These are phyloP conservation scores for Blastomyces parvus DNA, from an alignment of 2,329 filamentous ascomycete species.

Conservation along the genomic window DNA sequence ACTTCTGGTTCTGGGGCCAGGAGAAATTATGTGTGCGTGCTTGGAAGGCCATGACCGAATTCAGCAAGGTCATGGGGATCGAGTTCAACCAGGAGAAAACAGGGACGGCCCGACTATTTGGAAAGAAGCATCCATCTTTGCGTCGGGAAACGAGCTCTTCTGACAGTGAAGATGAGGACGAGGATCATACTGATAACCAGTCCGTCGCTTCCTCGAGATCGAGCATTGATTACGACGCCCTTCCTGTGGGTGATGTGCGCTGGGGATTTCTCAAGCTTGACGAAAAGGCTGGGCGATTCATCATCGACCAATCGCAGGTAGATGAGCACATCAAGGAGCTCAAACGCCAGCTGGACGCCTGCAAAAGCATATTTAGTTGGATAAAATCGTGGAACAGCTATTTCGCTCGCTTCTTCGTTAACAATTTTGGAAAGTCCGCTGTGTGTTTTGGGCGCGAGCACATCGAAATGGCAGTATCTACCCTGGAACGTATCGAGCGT, in stretches of 20 bases:
- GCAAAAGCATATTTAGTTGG: slow-evolving; percentile 49
- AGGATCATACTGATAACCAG: neutral
- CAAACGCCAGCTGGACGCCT: slow-evolving; percentile 46
- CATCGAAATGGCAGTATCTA: slow-evolving; percentile 46
- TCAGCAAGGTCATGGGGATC: slow-evolving; percentile 48
- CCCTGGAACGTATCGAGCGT: slow-evolving; percentile 45
- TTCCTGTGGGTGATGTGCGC: slow-evolving; percentile 46
- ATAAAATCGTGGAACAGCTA: slow-evolving; percentile 54
- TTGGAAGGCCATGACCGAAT: slow-evolving; percentile 51
- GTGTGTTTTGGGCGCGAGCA: slow-evolving; percentile 47
- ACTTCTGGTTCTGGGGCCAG: slow-evolving; percentile 58
- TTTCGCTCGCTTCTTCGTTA: slow-evolving; percentile 47
- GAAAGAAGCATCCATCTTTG: slow-evolving; percentile 12
- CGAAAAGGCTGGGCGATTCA: slow-evolving; percentile 44
- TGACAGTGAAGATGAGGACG: slow-evolving; percentile 9
- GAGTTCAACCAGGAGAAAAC: slow-evolving; percentile 51
- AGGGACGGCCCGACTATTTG: slow-evolving; percentile 40
- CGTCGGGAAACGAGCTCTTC: slow-evolving; percentile 7
- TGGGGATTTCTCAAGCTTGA: slow-evolving; percentile 54
- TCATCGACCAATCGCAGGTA: slow-evolving; percentile 51
- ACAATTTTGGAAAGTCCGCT: slow-evolving; percentile 49
- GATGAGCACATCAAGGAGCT: slow-evolving; percentile 53
- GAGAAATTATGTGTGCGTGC: slow-evolving; percentile 46
- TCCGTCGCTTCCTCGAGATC: slow-evolving; percentile 1
- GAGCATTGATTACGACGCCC: slow-evolving; percentile 17